A percentile compares a stretch with the other conserved stretches of the same genome.
These are phyloP conservation scores for Tetratostichococcus sp. DNA, from an alignment of 139 green algal genomes.

Conservation along the genomic window DNA sequence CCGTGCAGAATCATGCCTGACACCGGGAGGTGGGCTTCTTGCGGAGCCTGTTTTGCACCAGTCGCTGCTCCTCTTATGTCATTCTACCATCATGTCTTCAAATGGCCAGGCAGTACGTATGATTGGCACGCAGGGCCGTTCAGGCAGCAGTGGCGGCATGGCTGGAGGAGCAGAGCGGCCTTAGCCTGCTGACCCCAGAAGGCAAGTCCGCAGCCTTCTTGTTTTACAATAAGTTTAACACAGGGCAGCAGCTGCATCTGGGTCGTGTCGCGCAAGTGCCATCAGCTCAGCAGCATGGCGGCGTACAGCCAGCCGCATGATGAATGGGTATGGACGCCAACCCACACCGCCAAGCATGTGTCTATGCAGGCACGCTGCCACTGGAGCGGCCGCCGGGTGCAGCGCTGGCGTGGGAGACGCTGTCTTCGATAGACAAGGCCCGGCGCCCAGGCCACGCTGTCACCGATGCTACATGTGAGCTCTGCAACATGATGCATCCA, in stretches of 20 bases:
- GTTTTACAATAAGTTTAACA: too few relatives aligned
- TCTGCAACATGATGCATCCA: not conserved
- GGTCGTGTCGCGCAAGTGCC: not conserved
- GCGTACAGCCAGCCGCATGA: too few relatives aligned
- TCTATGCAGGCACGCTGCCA: not conserved
- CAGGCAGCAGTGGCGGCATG: slow-evolving; percentile 21
- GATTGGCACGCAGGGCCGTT: slow-evolving; percentile 14
- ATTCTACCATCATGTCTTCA: too few relatives aligned
- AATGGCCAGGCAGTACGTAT: too few relatives aligned
- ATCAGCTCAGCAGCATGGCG: too few relatives aligned
- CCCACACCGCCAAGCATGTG: too few relatives aligned
- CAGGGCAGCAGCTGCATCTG: not conserved
- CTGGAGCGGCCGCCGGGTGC: not conserved
- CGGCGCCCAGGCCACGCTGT: not conserved
- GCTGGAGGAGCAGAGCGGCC: slow-evolving; percentile 33
- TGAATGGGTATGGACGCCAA: too few relatives aligned
- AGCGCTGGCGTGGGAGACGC: not conserved
- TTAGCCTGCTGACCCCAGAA: slow-evolving; percentile 38
- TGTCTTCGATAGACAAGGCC: not conserved
- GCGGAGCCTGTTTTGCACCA: too few relatives aligned
- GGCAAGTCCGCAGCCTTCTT: too few relatives aligned
- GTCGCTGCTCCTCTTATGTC: too few relatives aligned
- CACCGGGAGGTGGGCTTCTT: too few relatives aligned
- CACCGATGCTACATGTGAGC: not conserved
- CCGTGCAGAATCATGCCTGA: too few relatives aligned